These are phyloP conservation scores for Aspergillus conjunctus DNA, from an alignment of 495 filamentous ascomycete species.

Conservation along the genomic window DNA sequence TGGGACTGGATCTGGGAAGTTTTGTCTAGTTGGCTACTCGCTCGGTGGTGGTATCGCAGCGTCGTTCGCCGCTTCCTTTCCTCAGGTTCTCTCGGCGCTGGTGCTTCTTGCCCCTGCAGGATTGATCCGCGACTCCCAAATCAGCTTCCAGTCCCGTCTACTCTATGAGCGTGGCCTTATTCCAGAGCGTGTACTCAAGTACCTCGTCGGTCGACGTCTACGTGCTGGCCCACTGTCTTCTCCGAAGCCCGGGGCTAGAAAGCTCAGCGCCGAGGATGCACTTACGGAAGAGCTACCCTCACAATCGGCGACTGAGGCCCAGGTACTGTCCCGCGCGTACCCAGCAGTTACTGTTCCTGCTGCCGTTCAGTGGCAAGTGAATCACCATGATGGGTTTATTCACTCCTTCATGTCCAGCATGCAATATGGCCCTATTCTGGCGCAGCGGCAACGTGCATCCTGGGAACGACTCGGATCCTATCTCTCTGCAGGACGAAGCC, in stretches of 20 bases:
- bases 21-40: slow-evolving; percentile 80
- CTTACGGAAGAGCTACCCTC: slow-evolving; percentile 43
- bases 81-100: slow-evolving; percentile 63
- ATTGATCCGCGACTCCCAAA: slow-evolving; percentile 65
- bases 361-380: slow-evolving; percentile 58
- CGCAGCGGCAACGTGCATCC: slow-evolving; percentile 47
- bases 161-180: slow-evolving; percentile 62
- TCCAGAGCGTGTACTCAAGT: slow-evolving; percentile 57
- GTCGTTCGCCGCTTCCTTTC: slow-evolving; percentile 73
- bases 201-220: slow-evolving; percentile 58
- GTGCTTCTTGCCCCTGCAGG: slow-evolving; percentile 77
- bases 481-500: slow-evolving; percentile 47
- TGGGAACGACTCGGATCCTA: slow-evolving; percentile 60
- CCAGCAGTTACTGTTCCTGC: slow-evolving; percentile 48
- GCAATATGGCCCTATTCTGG: slow-evolving; percentile 56
- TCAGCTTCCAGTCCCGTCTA: slow-evolving; percentile 59
- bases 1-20: slow-evolving; percentile 51
- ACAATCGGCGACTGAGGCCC: slow-evolving; percentile 37
- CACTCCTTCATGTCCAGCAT: slow-evolving; percentile 61
- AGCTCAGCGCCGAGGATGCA: slow-evolving; percentile 38
- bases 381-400: slow-evolving; percentile 57
- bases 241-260: slow-evolving; percentile 38
- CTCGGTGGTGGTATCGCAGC: slow-evolving; percentile 79
- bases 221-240: slow-evolving; percentile 43
- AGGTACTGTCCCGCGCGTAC: slow-evolving; percentile 47